Conservation (phyloP, 2,329 filamentous ascomycete genomes). For the Hypoxylon sp. region DNA sequence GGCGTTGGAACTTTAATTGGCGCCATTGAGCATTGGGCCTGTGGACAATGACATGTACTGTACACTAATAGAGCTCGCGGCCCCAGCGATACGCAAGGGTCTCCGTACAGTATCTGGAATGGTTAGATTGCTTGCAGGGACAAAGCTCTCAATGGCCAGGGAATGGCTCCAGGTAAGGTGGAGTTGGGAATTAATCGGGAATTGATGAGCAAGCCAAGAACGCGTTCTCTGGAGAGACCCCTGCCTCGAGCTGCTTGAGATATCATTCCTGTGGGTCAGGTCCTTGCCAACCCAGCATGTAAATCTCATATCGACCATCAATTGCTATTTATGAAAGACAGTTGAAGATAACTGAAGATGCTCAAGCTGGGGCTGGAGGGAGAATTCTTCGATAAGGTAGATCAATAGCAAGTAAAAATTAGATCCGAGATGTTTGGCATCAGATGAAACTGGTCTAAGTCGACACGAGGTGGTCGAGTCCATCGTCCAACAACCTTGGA, state of each 20-base stretch:
- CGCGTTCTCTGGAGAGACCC: conserved; percentile 39
- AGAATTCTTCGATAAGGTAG: conserved; percentile 33
- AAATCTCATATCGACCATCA: conserved; percentile 31
- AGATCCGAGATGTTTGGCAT: conserved; percentile 32
- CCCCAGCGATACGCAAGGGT: conserved; percentile 26
- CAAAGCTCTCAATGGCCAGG: conserved; percentile 21
- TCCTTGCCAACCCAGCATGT: conserved; percentile 31
- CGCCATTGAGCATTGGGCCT: conserved; percentile 16
- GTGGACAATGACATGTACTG: conserved; percentile 10
- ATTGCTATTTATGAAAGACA: conserved; percentile 27
- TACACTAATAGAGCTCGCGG: conserved; percentile 25
- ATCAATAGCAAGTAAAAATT: conserved; percentile 29
- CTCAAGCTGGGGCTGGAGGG: conserved; percentile 12
- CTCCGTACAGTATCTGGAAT: conserved; percentile 34
- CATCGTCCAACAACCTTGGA: conserved; percentile 5
- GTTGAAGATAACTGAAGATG: conserved; percentile 18
- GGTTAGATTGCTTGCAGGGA: conserved; percentile 41
- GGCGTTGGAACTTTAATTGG: conserved; percentile 24
- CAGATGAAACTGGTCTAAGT: conserved; percentile 37
- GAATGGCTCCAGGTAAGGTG: conserved; percentile 26
- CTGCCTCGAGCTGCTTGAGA: conserved; percentile 16
- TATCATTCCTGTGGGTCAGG: conserved; percentile 27
- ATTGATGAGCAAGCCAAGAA: conserved; percentile 37
- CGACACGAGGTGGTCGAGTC: conserved; percentile 27
- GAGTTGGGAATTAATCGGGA: conserved; percentile 28